A percentile compares a stretch with the other conserved stretches of the same genome.
Conservation (phyloP, 2,329 filamentous ascomycete genomes). For the Periglandula ipomoeae region DNA sequence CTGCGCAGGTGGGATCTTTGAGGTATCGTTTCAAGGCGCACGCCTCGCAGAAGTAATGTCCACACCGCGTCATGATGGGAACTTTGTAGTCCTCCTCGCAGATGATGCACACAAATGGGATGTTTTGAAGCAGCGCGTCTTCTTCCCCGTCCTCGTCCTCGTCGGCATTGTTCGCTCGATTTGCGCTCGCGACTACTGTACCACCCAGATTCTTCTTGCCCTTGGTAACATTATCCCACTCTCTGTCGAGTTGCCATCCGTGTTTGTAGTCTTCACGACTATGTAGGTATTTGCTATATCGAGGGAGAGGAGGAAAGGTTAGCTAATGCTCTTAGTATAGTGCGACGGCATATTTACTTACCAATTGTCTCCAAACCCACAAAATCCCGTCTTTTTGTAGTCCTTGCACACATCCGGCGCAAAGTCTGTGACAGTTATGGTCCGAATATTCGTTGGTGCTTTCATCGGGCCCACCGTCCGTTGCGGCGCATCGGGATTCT, state of each 20-base stretch:
- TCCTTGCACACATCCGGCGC: constrained; percentile 94
- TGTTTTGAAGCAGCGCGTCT: constrained; percentile 66
- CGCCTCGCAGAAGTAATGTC: constrained; percentile 90
- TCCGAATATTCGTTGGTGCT: constrained; percentile 80
- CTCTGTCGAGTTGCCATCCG: constrained; percentile 89
- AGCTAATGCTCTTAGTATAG: neutral
- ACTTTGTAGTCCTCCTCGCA: constrained; percentile 70
- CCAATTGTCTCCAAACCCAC: constrained; percentile 34
- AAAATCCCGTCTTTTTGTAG: constrained; percentile 64
- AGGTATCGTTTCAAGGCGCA: constrained; percentile 83
- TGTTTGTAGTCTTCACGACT: constrained; percentile 72
- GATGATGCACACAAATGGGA: constrained; percentile 84
- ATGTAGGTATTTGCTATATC: constrained; percentile 58
- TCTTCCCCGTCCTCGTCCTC: constrained; percentile 42
- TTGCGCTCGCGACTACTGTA: constrained; percentile 52
- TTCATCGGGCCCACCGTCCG: constrained; percentile 78
- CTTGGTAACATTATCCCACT: constrained; percentile 83
- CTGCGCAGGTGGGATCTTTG: constrained; percentile 78
- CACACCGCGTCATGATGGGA: constrained; percentile 81
- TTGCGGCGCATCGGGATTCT: constrained; percentile 64
- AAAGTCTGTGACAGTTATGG: constrained; percentile 83
- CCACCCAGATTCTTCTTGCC: constrained; percentile 54
- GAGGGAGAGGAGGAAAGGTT: neutral
- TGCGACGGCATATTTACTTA: constrained; percentile 6
- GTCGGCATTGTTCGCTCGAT: constrained; percentile 28